Conservation (phyloP, 129 eudicot species). For the Tagetes patula region DNA sequence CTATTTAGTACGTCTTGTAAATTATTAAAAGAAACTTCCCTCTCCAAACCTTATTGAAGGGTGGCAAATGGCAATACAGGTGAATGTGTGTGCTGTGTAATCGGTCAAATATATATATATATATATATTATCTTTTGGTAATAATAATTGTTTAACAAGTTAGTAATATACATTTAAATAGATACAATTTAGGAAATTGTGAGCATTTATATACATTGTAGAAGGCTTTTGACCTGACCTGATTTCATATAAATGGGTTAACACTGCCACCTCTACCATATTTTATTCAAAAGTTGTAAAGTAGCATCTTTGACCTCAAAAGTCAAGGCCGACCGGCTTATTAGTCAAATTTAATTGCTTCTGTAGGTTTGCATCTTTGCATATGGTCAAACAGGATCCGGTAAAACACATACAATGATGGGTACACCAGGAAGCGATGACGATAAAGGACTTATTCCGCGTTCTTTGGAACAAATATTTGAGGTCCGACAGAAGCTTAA, state of each 20-base stretch:
- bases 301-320: slow-evolving; percentile 1
- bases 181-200: no score
- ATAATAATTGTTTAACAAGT: no score
- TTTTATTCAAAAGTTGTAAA: not conserved
- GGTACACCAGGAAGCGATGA: slow-evolving; percentile 73
- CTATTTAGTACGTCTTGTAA: no score
- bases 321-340: not conserved
- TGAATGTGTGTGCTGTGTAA: no score
- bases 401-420: slow-evolving; percentile 98
- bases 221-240: no score
- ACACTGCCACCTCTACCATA: not conserved
- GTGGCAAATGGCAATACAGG: no score
- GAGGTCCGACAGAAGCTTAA: slow-evolving; percentile 72
- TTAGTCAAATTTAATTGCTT: not conserved
- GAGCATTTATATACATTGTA: no score
- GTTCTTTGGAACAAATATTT: slow-evolving; percentile 88
- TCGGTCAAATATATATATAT: no score
- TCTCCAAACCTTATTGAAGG: no score
- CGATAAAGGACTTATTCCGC: slow-evolving; percentile 88
- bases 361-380: slow-evolving; percentile 95
- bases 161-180: no score
- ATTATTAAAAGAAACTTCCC: no score
- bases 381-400: slow-evolving; percentile 98
- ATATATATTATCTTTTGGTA: no score
- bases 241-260: not conserved